phyloP scores from a whole-genome alignment of 108 stramenopile genomes.

The Cyclotella baltica region DNA sequence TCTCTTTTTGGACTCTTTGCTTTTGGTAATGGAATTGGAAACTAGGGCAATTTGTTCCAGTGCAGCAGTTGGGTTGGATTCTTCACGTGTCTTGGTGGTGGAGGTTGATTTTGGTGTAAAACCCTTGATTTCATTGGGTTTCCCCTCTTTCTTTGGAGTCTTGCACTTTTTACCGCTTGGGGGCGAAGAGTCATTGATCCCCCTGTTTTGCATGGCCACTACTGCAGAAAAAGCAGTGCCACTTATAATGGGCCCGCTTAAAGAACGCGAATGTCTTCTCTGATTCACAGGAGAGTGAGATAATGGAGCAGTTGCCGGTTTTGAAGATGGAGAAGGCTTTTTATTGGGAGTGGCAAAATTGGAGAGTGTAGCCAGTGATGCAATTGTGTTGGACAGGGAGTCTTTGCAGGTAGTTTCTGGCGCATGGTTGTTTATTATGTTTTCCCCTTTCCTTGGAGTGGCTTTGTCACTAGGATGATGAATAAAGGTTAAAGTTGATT shows the following conservation, averaged over 20 bases:
- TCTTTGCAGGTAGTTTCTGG: not conserved
- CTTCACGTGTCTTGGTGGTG: not conserved
- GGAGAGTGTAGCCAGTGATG: not conserved
- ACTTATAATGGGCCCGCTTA: slow-evolving; percentile 6
- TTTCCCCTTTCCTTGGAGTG: not conserved
- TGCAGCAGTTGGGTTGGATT: not conserved
- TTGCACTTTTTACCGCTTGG: not conserved
- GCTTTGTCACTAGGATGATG: too few relatives aligned
- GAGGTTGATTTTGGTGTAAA: not conserved
- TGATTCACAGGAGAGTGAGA: not conserved
- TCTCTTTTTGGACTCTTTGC: not conserved
- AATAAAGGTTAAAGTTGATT: too few relatives aligned
- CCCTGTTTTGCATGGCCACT: not conserved
- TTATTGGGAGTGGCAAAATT: slow-evolving; percentile 17
- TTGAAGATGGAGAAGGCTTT: too few relatives aligned
- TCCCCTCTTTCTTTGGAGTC: not conserved
- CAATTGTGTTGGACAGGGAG: slow-evolving; percentile 15
- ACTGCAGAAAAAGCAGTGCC: slow-evolving; percentile 21
- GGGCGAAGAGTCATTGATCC: not conserved
- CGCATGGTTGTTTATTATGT: not conserved
- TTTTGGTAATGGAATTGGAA: slow-evolving; percentile 17
- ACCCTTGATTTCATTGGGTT: not conserved
- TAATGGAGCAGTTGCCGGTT: not conserved
- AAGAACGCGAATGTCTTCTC: slow-evolving; percentile 1
- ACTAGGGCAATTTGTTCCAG: slow-evolving; percentile 24